These are phyloP conservation scores for Corchorus capsularis DNA, from an alignment of 345 rosid genomes.

Conservation along the genomic window DNA sequence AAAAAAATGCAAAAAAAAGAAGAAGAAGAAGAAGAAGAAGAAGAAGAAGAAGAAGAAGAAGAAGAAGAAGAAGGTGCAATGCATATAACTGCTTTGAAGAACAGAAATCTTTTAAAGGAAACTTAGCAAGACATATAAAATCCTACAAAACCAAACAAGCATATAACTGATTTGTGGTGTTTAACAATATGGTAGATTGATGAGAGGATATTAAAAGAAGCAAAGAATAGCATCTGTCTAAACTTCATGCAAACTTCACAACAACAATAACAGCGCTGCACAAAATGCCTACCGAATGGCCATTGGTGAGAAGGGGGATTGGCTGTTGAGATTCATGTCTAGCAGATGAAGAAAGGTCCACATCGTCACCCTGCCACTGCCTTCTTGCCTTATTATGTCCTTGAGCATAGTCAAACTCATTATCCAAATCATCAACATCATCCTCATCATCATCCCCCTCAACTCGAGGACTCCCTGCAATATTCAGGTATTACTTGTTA, in stretches of 20 bases:
- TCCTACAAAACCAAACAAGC: constrained; percentile 1
- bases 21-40: too few relatives aligned
- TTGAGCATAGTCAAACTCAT: constrained; percentile 84
- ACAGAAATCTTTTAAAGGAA: neutral
- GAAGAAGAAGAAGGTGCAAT: too few relatives aligned
- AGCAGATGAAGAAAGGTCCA: constrained; percentile 80
- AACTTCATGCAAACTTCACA: neutral
- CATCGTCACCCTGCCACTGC: constrained; percentile 85
- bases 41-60: too few relatives aligned
- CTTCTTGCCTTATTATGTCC: constrained; percentile 62
- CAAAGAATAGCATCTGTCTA: neutral
- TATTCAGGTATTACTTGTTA: constrained; percentile 14
- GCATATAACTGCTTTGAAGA: neutral
- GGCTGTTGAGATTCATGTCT: constrained; percentile 92
- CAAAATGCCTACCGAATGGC: constrained; percentile 61
- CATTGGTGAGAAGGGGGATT: constrained; percentile 90
- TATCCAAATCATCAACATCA: constrained; percentile 92
- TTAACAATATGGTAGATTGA: neutral
- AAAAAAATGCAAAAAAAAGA: too few relatives aligned
- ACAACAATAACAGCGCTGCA: neutral
- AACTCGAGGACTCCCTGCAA: constrained; percentile 87
- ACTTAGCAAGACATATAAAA: neutral
- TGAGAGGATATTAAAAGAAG: neutral
- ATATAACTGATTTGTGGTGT: neutral
- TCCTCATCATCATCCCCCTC: constrained; percentile 99